Conservation (phyloP, 1,284 basidiomycete species). For the Laetiporus sulphureus region DNA sequence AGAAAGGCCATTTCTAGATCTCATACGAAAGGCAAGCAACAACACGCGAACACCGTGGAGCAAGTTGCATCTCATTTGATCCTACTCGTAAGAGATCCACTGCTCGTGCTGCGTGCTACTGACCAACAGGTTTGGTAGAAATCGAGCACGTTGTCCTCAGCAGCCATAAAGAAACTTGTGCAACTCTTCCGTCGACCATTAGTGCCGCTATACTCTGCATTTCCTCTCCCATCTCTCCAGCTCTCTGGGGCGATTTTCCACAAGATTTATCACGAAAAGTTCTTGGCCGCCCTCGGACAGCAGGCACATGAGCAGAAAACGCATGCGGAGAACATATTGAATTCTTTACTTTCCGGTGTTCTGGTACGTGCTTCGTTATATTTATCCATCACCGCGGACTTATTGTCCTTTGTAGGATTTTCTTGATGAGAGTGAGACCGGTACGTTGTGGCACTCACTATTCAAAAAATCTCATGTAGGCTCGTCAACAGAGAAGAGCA, state of each 20-base stretch:
- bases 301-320: slow-evolving; percentile 15
- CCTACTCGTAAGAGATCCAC: slow-evolving; percentile 15
- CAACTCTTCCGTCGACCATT: slow-evolving; percentile 22
- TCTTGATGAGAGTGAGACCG: slow-evolving; percentile 16
- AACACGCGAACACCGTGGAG: slow-evolving; percentile 9
- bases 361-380: slow-evolving; percentile 20
- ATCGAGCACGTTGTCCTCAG: slow-evolving; percentile 14
- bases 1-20: slow-evolving; percentile 11
- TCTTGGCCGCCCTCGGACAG: slow-evolving; percentile 17
- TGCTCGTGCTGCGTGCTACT: neutral
- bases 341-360: slow-evolving; percentile 26
- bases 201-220: slow-evolving; percentile 19
- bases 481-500: neutral
- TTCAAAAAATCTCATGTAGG: neutral
- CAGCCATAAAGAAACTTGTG: slow-evolving; percentile 14
- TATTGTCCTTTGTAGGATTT: slow-evolving; percentile 24
- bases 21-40: slow-evolving; percentile 11
- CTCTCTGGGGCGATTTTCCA: slow-evolving; percentile 23
- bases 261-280: slow-evolving; percentile 21
- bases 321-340: slow-evolving; percentile 24
- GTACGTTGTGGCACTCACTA: slow-evolving; percentile 6
- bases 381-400: no score
- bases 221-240: slow-evolving; percentile 19
- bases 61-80: slow-evolving; percentile 20
- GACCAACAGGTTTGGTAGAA: slow-evolving; percentile 13